Conservation (phyloP, 345 rosid genomes). For the Raphanus raphanistrum region DNA sequence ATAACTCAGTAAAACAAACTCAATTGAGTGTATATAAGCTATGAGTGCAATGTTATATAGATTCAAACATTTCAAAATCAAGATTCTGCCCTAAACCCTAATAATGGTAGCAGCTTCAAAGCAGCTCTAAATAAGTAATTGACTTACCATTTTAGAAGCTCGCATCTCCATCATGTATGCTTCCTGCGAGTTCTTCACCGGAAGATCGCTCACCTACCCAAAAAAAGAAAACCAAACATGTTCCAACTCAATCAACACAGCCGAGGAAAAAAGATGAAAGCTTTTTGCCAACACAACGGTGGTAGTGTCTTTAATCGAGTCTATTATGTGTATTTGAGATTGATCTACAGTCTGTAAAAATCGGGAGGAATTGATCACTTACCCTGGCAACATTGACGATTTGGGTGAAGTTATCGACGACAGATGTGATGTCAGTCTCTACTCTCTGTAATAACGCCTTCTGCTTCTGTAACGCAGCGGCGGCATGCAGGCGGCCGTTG, state of each 20-base stretch:
- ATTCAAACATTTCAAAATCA: too few relatives aligned
- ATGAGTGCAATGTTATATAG: too few relatives aligned
- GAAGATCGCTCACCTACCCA: slow-evolving; percentile 66
- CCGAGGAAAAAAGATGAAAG: neutral
- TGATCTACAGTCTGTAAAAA: neutral
- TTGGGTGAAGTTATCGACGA: slow-evolving; percentile 83
- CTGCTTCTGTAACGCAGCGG: slow-evolving; percentile 84
- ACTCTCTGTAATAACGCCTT: slow-evolving; percentile 81
- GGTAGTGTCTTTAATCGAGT: neutral
- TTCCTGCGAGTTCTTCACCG: slow-evolving; percentile 83
- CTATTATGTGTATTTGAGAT: neutral
- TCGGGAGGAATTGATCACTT: neutral
- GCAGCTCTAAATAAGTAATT: too few relatives aligned
- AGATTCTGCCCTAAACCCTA: neutral
- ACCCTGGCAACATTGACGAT: slow-evolving; percentile 82
- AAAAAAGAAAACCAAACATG: neutral
- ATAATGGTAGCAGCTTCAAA: too few relatives aligned
- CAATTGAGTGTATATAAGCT: neutral
- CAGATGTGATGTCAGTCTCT: slow-evolving; percentile 72
- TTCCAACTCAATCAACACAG: neutral
- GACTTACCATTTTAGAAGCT: slow-evolving; percentile 81
- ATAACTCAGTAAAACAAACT: slow-evolving; percentile 4
- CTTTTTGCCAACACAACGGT: neutral
- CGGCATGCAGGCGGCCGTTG: slow-evolving; percentile 80
- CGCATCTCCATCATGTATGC: slow-evolving; percentile 96